A percentile compares a stretch with the other conserved stretches of the same genome.
These are phyloP conservation scores for Boletus reticuloceps DNA, from an alignment of 768 basidiomycete genomes.

Conservation along the genomic window DNA sequence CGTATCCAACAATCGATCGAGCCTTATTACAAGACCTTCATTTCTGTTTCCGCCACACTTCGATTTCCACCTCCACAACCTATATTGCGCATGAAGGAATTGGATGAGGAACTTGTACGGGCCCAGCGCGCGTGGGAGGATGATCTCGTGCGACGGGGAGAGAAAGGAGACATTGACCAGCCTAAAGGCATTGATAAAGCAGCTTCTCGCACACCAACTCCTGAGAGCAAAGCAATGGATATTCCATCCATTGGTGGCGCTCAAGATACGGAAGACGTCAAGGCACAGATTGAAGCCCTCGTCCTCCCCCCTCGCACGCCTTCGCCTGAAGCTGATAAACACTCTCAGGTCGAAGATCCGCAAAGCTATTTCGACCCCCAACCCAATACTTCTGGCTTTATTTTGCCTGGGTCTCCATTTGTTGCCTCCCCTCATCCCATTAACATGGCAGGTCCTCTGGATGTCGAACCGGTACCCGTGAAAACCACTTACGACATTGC, in stretches of 20 bases:
- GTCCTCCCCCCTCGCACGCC: constrained; percentile 42
- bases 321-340: constrained; percentile 29
- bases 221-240: constrained; percentile 21
- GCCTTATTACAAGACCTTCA: constrained; percentile 81
- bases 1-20: constrained; percentile 81
- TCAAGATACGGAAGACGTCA: constrained; percentile 49
- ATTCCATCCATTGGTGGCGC: constrained; percentile 3
- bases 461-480: constrained; percentile 40
- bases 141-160: constrained; percentile 75
- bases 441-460: constrained; percentile 27
- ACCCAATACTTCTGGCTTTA: constrained; percentile 27
- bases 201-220: constrained; percentile 29
- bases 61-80: constrained; percentile 92
- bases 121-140: constrained; percentile 84
- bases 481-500: constrained; percentile 70
- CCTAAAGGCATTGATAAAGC: constrained; percentile 11
- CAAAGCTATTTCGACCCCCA: constrained; percentile 45
- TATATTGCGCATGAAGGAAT: constrained; percentile 80
- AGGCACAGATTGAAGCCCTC: constrained; percentile 63
- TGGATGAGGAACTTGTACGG: constrained; percentile 73
- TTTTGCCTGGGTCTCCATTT: constrained; percentile 29
- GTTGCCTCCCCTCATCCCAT: constrained; percentile 33
- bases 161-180: constrained; percentile 39
- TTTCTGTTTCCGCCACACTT: constrained; percentile 91
- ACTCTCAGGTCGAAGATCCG: constrained; percentile 29